Base-by-base conservation (phyloP, 2,329 filamentous ascomycete species). In the Botrytis fabae region DNA sequence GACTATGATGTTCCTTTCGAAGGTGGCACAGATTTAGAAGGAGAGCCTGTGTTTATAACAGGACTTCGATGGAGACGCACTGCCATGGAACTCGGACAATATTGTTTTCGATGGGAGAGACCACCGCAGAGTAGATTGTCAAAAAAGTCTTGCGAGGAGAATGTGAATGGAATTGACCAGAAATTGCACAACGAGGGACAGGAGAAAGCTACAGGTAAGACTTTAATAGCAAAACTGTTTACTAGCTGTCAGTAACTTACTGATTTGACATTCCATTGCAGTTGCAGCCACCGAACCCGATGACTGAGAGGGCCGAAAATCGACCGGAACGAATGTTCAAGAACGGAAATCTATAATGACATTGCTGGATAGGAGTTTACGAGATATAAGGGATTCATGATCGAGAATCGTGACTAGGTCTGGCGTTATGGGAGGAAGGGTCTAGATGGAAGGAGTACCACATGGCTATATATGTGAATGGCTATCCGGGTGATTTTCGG, bases 61-160 rank as follows among this genome's bases (percentile, higher is more conserved):
- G 64, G 64, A 20, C 1, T 10, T 1, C 35, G 46, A 10, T 14
- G 0, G 2, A 28, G 38, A 10, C 64, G 25, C 1, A 40, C 4
- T 42, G 64, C 64, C 2, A 28, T 40, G 32, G 4, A 42, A 42
- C 32, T 35, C 54, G 64, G 64, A 2, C 64, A 68, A 48, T 68
- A 54, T 54, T 68, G 46, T 35, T 42, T 68, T 28, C 46, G 32
- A 38, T 68, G 64, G 64, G 32, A 68, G 46, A 51, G 64, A 14
- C 46, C 46, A 54, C 22, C 35, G 20, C 64, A 68, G 16, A 54
- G 64, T 14, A 40, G 16, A 28, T 14, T 68, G 14, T 14, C 25
- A n/a, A 40, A 54, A 38, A 68, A 28, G 38, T 10, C 63, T 38
- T n/a, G 14, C 32, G 32, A 38, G 28, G 22, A 38, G 25, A 38